Percentiles rank a stretch among this genome's conserved stretches.
Conservation (phyloP, 345 rosid species). For the Pistacia atlantica region DNA sequence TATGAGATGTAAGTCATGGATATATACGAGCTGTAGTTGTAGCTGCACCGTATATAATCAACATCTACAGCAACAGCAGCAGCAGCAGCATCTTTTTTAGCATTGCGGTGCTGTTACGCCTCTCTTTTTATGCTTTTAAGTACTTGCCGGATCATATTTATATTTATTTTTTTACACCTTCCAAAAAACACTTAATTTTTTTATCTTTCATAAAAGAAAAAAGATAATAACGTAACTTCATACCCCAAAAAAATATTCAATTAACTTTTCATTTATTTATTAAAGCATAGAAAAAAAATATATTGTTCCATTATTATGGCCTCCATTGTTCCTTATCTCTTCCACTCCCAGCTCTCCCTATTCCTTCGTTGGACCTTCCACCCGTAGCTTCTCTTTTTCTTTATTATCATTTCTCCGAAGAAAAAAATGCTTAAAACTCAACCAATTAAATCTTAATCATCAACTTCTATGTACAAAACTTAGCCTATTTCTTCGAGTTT, state of each 20-base stretch:
- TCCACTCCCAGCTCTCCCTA: slow-evolving; percentile 25
- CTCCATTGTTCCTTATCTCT: slow-evolving; percentile 51
- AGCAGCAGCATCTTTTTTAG: slow-evolving; percentile 24
- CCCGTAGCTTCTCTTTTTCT: slow-evolving; percentile 8
- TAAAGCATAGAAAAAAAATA: neutral
- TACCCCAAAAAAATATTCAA: neutral
- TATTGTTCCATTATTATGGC: slow-evolving; percentile 43
- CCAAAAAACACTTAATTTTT: neutral
- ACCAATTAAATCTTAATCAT: slow-evolving; percentile 15
- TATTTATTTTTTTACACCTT: neutral
- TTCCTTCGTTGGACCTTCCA: slow-evolving; percentile 39
- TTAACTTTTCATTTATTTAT: neutral
- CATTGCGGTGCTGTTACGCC: slow-evolving; percentile 70
- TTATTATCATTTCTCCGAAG: slow-evolving; percentile 9
- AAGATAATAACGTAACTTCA: slow-evolving; percentile 10
- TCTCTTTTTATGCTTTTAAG: slow-evolving; percentile 30
- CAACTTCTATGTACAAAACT: slow-evolving; percentile 6
- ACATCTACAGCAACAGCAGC: slow-evolving; percentile 1
- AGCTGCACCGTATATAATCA: slow-evolving; percentile 9
- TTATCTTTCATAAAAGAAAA: neutral
- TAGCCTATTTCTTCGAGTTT: neutral
- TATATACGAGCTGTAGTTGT: neutral
- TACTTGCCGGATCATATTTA: slow-evolving; percentile 33
- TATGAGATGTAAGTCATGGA: neutral
- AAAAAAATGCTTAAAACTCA: neutral